phyloP scores from a whole-genome alignment of 768 basidiomycete genomes.

The Myochromella boudieri region DNA sequence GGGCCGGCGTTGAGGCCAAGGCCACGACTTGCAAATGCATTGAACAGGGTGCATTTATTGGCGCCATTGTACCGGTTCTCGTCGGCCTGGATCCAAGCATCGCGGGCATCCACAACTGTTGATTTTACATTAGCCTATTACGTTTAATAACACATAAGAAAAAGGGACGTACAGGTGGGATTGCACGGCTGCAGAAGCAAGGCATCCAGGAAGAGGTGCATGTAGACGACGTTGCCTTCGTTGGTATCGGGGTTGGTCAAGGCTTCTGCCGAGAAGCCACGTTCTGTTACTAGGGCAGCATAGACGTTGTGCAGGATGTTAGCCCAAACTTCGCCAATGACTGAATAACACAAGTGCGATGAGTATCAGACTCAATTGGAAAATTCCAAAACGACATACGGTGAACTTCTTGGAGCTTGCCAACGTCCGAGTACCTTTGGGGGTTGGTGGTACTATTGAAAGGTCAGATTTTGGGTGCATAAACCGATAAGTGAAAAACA shows the following conservation, averaged over 20 bases:
- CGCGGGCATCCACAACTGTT: slow-evolving; percentile 43
- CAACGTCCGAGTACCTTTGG: slow-evolving; percentile 39
- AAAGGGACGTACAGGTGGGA: slow-evolving; percentile 41
- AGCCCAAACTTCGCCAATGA: slow-evolving; percentile 60
- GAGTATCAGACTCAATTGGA: neutral
- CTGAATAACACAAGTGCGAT: slow-evolving; percentile 16
- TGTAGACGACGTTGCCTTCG: slow-evolving; percentile 51
- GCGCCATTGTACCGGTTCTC: slow-evolving; percentile 42
- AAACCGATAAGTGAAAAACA: neutral
- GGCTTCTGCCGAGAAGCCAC: slow-evolving; percentile 36
- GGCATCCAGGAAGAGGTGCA: slow-evolving; percentile 51
- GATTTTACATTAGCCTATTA: neutral
- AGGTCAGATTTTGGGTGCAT: neutral
- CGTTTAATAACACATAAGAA: neutral
- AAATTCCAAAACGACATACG: slow-evolving; percentile 27
- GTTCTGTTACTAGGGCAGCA: slow-evolving; percentile 35
- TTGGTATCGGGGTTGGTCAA: slow-evolving; percentile 37
- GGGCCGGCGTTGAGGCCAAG: slow-evolving; percentile 37
- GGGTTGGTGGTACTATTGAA: slow-evolving; percentile 37
- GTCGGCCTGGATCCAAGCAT: slow-evolving; percentile 55
- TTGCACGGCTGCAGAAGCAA: slow-evolving; percentile 49
- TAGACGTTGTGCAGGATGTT: slow-evolving; percentile 45
- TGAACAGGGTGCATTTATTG: slow-evolving; percentile 45
- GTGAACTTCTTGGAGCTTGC: slow-evolving; percentile 43
- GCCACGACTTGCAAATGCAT: slow-evolving; percentile 49